Base-by-base conservation (phyloP, 2,329 filamentous ascomycete genomes). In the Zymoseptoria pseudotritici region DNA sequence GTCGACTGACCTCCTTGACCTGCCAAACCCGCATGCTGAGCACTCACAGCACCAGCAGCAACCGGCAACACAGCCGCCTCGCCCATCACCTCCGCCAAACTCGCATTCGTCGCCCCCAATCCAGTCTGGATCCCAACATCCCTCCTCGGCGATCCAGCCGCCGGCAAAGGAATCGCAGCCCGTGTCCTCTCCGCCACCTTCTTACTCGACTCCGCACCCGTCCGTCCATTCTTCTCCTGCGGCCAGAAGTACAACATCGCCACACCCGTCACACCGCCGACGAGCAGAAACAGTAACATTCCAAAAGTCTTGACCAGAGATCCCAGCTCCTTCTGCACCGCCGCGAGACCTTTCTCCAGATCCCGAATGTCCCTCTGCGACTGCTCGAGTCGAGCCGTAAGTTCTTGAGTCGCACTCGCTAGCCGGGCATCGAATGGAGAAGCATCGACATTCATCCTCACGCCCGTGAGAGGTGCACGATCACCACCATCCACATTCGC, bases 211-310 rank as follows among this genome's bases (percentile, higher is more conserved):
- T 67, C 64, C 4, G 55, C 65, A 3, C 62, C 61, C 36, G 69
- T 67, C 46, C 52, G 57, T 21, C 17, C 50, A n/a, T 17, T 52
- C 31, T 55, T 13, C 51, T 54, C 24, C 56, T 61, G 51, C 26
- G 67, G 66, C 68, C 67, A 69, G 21, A 69, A 68, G n/a, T 62
- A 57, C 62, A 65, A 69, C 53, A 63, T 65, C 17, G 61, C 66
- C 53, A 69, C 26, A 4, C 58, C 65, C 3, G 66, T 67, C 7
- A 68, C 67, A 2, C 58, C 58, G 2, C 57, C 66, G 4, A 70
- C 62, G 13, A 53, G 10, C 21, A 53, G 8, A 9, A 53, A 22
- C 51, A 26, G 31, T n/a, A 53, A 22, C 1, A 53, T 17, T n/a
- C 10, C 51, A 7, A 42, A 42, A 5, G 21, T 26, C n/a, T 53